Conservation (phyloP, 148 eudicot genomes). For the Rheum nobile region DNA sequence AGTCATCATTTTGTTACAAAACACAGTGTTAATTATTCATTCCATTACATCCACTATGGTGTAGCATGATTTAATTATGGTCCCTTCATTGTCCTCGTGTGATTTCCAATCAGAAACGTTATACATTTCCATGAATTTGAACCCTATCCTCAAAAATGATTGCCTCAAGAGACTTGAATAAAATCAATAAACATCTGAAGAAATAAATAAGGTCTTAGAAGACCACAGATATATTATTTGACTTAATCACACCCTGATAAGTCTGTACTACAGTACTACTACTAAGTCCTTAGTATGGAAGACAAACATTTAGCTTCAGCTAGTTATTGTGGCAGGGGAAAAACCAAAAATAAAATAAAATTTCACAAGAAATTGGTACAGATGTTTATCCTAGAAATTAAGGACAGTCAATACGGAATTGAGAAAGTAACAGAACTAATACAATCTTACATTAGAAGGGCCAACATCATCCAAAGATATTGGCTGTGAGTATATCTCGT, state of each 20-base stretch:
- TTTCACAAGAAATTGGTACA: background rate
- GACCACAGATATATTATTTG: background rate
- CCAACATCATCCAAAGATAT: conserved; percentile 29
- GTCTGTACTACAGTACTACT: background rate
- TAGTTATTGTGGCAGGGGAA: background rate
- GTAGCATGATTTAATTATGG: background rate
- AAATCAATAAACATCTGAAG: background rate
- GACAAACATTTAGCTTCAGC: background rate
- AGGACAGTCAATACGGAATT: background rate
- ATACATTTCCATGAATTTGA: background rate
- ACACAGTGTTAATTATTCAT: background rate
- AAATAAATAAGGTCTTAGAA: background rate
- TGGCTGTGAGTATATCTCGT: conserved; percentile 15
- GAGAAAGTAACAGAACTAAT: background rate
- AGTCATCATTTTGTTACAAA: background rate
- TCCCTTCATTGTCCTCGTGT: background rate
- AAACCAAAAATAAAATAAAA: background rate
- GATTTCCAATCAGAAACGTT: background rate
- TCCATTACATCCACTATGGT: background rate
- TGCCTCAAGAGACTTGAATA: background rate
- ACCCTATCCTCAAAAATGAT: background rate
- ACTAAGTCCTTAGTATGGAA: background rate
- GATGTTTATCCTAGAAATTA: background rate
- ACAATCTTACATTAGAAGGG: conserved; percentile 17
- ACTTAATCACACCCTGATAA: background rate